phyloP scores from a whole-genome alignment of 2,329 filamentous ascomycete genomes.

The Nectriaceae sp. region DNA sequence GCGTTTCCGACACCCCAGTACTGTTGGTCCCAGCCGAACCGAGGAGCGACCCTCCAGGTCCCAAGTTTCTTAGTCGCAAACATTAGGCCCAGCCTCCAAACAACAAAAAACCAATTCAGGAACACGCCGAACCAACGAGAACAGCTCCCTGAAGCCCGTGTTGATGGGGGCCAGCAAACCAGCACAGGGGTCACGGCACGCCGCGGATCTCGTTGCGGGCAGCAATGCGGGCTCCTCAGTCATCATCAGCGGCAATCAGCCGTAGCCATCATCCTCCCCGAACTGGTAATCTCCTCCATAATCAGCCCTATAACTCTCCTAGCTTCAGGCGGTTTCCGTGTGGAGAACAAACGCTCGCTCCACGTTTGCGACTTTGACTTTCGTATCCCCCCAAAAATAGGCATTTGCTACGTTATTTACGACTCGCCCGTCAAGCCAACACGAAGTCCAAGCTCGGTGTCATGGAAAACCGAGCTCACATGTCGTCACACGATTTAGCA shows the following conservation, averaged over 20 bases:
- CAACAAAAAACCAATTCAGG: neutral
- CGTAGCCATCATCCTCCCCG: neutral
- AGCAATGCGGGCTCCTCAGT: neutral
- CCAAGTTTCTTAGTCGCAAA: too few relatives aligned
- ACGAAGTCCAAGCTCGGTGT: neutral
- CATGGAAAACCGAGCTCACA: neutral
- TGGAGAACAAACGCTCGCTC: neutral
- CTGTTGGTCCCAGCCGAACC: too few relatives aligned
- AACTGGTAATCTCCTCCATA: neutral
- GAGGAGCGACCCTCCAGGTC: too few relatives aligned
- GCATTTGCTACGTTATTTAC: neutral
- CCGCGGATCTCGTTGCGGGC: neutral
- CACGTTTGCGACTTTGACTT: neutral
- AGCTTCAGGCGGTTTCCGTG: neutral
- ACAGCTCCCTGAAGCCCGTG: neutral
- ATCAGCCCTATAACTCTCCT: slow-evolving; percentile 1
- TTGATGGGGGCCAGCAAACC: neutral
- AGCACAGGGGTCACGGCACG: neutral
- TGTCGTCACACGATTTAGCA: neutral
- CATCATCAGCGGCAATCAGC: neutral
- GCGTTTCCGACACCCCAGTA: too few relatives aligned
- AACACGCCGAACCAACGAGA: neutral
- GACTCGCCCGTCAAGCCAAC: neutral
- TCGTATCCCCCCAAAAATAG: slow-evolving; percentile 1
- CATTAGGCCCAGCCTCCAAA: neutral